Evolutionary conservation across 768 basidiomycete genomes (phyloP), one percentile per base, ranked within the genome.

Genomic region (Chalciporus sphaerocephalus): DNA sequence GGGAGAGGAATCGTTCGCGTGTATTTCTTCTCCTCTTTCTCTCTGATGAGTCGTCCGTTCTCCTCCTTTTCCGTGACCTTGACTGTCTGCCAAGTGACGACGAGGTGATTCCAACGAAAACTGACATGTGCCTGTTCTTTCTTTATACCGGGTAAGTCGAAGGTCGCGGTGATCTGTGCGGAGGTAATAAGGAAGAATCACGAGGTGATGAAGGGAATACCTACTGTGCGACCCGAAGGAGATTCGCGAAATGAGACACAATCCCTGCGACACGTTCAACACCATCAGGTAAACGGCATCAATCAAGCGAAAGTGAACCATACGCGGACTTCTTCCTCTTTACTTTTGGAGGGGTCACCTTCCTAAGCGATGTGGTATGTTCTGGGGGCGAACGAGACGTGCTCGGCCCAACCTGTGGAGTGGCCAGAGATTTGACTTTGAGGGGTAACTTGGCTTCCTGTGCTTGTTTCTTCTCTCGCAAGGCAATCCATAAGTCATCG

Each of bases 51-150:
- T 11, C 74, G 70, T 17, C 75, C 81, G 17, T 74, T 73, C 49
- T 87, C 83, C 51, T 78, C 74, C 67, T 73, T 75, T 60, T 87
- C 85, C 11, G 71, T 68, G 39, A 80, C 70, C 53, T 76, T 80
- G 44, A 78, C 70, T 9, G 71, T 75, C 47, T 76, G 72, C 86
- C 86, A 89, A 15, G 78, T 83, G 30, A 89, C 71, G 28, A 84
- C 70, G 9, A 89, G 67, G 36, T 77, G 69, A 52, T 76, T 67
- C 42, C 74, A 73, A 42, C 84, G 83, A 54, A 78, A 88, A 58
- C 80, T 86, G 57, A 89, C 81, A 52, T 88, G 85, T 44, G 87
- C 77, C 49, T 88, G 80, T 47, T 86, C 76, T 60, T 87, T 88
- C 57, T 72, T 73, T 34, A 88, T 77, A 22, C 84, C 82, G 3